A percentile compares a stretch with the other conserved stretches of the same genome.
Conservation (phyloP, 164 flowering plant species). For the Warburgia ugandensis region DNA sequence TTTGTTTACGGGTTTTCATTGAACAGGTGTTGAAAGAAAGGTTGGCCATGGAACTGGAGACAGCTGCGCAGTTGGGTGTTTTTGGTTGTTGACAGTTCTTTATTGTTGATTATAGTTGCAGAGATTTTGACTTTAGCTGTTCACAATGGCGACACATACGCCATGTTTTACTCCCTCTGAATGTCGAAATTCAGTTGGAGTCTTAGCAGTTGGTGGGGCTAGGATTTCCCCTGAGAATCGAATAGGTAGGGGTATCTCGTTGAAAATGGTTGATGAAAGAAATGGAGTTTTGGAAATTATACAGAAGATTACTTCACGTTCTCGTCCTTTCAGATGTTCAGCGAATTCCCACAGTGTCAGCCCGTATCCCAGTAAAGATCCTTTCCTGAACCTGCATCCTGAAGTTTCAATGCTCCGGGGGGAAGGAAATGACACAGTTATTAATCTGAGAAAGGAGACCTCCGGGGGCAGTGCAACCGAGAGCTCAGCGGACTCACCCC, state of each 20-base stretch:
- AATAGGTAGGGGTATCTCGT: constrained; percentile 13
- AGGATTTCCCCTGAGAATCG: constrained; percentile 27
- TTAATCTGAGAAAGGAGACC: constrained; percentile 46
- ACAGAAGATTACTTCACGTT: constrained; percentile 23
- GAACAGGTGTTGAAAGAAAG: background rate
- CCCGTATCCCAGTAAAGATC: constrained; percentile 49
- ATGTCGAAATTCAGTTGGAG: constrained; percentile 33
- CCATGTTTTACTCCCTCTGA: constrained; percentile 37
- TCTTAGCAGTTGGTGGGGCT: constrained; percentile 41
- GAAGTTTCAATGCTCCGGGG: constrained; percentile 86
- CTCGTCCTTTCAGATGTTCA: constrained; percentile 36
- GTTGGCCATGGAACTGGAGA: constrained; percentile 1
- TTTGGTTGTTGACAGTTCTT: background rate
- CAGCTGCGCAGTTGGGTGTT: background rate
- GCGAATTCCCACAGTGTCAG: constrained; percentile 45
- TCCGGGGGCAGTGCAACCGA: constrained; percentile 41
- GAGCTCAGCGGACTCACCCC: constrained; percentile 33
- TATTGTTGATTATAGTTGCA: background rate
- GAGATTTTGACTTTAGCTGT: constrained; percentile 2
- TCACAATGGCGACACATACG: constrained; percentile 41
- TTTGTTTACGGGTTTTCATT: constrained; percentile 1
- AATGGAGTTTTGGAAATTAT: constrained; percentile 17
- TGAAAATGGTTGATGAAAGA: constrained; percentile 37
- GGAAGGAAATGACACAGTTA: constrained; percentile 33
- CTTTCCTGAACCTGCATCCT: constrained; percentile 69